Evolutionary conservation across 2,329 filamentous ascomycete genomes (phyloP), one percentile per base, ranked within the genome.

Genomic region (Zymoseptoria brevis): DNA sequence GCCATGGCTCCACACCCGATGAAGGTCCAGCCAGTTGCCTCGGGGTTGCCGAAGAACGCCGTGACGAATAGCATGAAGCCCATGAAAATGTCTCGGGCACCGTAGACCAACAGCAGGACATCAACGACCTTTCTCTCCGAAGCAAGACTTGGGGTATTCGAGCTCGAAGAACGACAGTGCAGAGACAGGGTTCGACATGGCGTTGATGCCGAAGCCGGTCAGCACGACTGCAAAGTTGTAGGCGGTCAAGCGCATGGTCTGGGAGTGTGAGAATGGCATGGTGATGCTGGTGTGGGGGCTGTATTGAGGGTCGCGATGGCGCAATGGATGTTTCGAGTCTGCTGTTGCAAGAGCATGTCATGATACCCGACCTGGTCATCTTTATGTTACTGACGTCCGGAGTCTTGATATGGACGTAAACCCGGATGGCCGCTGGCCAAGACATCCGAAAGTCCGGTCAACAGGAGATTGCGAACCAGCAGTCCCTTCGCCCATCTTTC

Each of bases 21-120:
- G 56, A 81, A 54, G 2, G 77, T 75, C 71, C 75, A 72, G 0
- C 77, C 79, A 16, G 79, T 64, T 1, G 74, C 71, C 62, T 70
- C 75, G 19, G 71, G 66, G 3, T 69, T 75, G 0, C 78, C 79
- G 55, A 68, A 71, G 49, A 68, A 75, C 1, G 72, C 70, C 0
- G 76, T 69, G 0, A 72, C 68, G 49, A 70, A 72, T 19, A 78
- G 72, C 1, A 75, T 70, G 1, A 73, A 26, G 0, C 76, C 79
- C 71, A 81, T 78, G 70, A 80, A 82, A 16, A 81, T 67, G 60
- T 83, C 78, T 9, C 80, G 73, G 3, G 72, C 74, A 1, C 79
- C 79, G 65, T 80, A 82, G 41, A 81, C 67, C 3, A 73, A 65
- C 69, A 80, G 74, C 8, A 82, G 62, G 55, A 69, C 73, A 59